Conservation (phyloP, 164 flowering plant genomes). For the grape (Vitis vinifera) region DNA sequence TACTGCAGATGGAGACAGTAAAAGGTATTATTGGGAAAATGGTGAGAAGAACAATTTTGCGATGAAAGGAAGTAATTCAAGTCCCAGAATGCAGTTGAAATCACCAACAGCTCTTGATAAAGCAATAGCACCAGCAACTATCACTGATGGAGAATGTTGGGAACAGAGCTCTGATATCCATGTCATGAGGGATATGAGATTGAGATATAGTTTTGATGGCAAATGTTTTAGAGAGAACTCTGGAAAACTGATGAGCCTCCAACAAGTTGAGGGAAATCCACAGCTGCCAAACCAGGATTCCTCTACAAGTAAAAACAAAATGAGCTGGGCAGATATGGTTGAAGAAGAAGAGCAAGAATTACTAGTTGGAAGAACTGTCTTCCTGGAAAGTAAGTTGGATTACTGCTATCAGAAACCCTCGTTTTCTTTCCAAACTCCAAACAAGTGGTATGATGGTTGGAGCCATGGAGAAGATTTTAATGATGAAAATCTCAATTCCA, state of each 20-base stretch:
- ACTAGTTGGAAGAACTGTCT: constrained; percentile 3
- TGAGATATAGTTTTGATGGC: background rate
- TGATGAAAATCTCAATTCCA: constrained; percentile 44
- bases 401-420: constrained; percentile 8
- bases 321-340: constrained; percentile 80
- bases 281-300: background rate
- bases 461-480: constrained; percentile 20
- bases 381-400: background rate
- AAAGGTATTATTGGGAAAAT: background rate
- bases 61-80: no score
- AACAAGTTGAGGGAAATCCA: background rate
- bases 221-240: constrained; percentile 1
- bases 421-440: constrained; percentile 3
- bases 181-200: background rate
- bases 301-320: constrained; percentile 18
- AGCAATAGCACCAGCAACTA: background rate
- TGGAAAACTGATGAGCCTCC: background rate
- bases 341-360: constrained; percentile 60
- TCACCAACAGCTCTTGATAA: background rate
- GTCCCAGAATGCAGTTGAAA: background rate
- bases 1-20: no score
- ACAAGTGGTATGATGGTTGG: constrained; percentile 8
- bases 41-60: background rate
- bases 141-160: background rate
- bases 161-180: background rate